A percentile compares a stretch with the other conserved stretches of the same genome.
phyloP scores from a whole-genome alignment of 345 rosid genomes.

The Trapa bicornis region DNA sequence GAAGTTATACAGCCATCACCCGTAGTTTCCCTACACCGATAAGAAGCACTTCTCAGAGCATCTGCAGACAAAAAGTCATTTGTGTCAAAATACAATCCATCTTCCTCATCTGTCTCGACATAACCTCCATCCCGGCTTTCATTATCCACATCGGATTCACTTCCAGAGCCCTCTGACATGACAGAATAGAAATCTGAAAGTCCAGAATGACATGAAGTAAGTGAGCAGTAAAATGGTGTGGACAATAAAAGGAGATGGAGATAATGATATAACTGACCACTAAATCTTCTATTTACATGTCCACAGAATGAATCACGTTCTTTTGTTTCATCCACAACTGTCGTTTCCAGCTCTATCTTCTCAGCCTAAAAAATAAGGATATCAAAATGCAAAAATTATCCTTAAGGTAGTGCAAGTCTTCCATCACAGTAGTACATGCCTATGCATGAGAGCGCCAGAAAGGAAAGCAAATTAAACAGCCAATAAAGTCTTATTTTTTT shows the following conservation, averaged over 20 bases:
- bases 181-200: slow-evolving; percentile 93
- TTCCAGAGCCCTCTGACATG: slow-evolving; percentile 85
- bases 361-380: slow-evolving; percentile 48
- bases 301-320: slow-evolving; percentile 86
- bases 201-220: slow-evolving; percentile 9
- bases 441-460: not conserved
- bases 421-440: not conserved
- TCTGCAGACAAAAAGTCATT: slow-evolving; percentile 79
- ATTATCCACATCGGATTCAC: slow-evolving; percentile 79
- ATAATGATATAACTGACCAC: slow-evolving; percentile 49
- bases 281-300: slow-evolving; percentile 71
- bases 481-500: not conserved
- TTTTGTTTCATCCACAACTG: slow-evolving; percentile 96
- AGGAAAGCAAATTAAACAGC: not conserved
- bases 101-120: slow-evolving; percentile 89
- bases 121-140: slow-evolving; percentile 89
- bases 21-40: slow-evolving; percentile 55
- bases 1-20: slow-evolving; percentile 48
- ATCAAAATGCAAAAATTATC: not conserved
- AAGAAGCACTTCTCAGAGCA: slow-evolving; percentile 81
- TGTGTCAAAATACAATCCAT: slow-evolving; percentile 63
- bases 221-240: not conserved
- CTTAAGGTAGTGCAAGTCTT: not conserved
- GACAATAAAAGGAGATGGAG: not conserved
- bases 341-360: slow-evolving; percentile 92